Conservation (phyloP, 805 yeast species). For the Blastobotrys robertii region DNA sequence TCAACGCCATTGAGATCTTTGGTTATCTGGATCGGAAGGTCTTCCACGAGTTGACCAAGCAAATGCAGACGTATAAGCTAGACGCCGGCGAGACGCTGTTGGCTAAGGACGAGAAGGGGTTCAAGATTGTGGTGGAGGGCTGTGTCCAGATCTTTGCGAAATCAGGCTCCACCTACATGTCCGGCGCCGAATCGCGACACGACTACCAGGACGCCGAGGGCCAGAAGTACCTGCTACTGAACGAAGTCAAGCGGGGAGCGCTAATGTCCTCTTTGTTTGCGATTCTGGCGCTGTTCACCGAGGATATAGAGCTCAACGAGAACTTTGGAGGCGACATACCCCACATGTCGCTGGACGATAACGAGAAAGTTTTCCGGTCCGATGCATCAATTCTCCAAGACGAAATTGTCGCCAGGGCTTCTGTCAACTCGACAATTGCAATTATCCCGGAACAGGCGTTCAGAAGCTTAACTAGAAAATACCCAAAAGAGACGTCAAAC, state of each 20-base stretch:
- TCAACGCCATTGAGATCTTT: constrained; percentile 84
- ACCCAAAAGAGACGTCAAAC: constrained; percentile 86
- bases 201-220: constrained; percentile 30
- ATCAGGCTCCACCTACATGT: constrained; percentile 21
- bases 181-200: background rate
- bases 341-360: constrained; percentile 7
- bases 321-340: constrained; percentile 9
- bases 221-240: constrained; percentile 60
- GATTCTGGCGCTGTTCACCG: constrained; percentile 65
- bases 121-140: constrained; percentile 90
- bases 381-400: constrained; percentile 4
- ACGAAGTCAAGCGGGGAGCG: constrained; percentile 73
- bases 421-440: constrained; percentile 71
- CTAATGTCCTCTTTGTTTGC: constrained; percentile 78
- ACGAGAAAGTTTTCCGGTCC: constrained; percentile 1
- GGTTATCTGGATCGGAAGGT: constrained; percentile 88
- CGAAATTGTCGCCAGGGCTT: constrained; percentile 64
- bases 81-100: constrained; percentile 67
- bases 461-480: constrained; percentile 54
- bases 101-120: constrained; percentile 69
- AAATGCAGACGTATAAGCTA: constrained; percentile 80
- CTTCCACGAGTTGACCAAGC: constrained; percentile 84
- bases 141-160: constrained; percentile 67
- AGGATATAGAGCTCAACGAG: constrained; percentile 26
- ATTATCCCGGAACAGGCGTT: constrained; percentile 85